Evolutionary conservation across 441 rosid species (phyloP).

Genomic region (Euphorbia corollata): DNA sequence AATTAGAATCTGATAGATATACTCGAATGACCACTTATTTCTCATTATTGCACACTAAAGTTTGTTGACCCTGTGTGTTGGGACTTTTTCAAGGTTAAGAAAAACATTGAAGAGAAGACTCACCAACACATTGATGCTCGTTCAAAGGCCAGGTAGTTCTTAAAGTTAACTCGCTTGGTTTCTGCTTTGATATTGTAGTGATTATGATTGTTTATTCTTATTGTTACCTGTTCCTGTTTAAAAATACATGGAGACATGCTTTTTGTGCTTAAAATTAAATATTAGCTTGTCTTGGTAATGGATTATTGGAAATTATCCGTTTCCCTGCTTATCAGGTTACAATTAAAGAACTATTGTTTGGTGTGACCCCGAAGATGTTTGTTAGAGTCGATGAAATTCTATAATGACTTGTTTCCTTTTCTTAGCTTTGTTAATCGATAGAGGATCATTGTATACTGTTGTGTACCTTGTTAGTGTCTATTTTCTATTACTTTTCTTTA

Average conservation of each 20-base stretch:
- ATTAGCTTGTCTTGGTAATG: neutral
- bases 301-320: neutral
- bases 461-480: too few species aligned
- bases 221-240: neutral
- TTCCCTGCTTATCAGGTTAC: neutral
- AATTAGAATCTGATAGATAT: neutral
- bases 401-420: too few species aligned
- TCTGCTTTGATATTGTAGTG: neutral
- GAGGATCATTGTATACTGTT: too few species aligned
- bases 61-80: slow-evolving; percentile 3
- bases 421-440: too few species aligned
- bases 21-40: too few species aligned
- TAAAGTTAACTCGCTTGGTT: slow-evolving; percentile 10
- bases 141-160: slow-evolving; percentile 59
- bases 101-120: slow-evolving; percentile 56
- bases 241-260: neutral
- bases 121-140: slow-evolving; percentile 85
- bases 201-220: slow-evolving; percentile 4
- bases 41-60: neutral
- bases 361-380: too few species aligned
- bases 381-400: too few species aligned
- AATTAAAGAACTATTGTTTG: too few species aligned
- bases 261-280: too few species aligned
- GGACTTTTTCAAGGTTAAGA: slow-evolving; percentile 44
- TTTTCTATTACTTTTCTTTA: too few species aligned